Conservation (phyloP, 805 yeast genomes). For the Helenozyma baotianmanensis region DNA sequence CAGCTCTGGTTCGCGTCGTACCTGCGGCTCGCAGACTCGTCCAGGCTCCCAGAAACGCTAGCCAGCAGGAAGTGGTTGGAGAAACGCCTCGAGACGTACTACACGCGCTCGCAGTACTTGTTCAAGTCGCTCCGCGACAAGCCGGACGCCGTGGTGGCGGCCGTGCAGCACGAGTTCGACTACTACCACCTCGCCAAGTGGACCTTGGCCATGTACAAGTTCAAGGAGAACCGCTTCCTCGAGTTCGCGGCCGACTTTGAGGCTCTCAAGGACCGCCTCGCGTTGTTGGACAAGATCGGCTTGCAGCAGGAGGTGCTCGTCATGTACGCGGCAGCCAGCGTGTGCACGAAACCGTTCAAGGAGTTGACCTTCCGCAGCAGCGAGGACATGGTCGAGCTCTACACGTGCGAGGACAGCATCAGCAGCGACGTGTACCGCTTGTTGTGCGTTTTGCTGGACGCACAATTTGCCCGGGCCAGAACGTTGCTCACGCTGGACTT, state of each 20-base stretch:
- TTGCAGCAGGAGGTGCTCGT: slow-evolving; percentile 15
- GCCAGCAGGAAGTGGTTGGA: slow-evolving; percentile 12
- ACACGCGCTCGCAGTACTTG: slow-evolving; percentile 17
- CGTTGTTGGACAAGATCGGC: slow-evolving; percentile 1
- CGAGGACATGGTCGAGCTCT: slow-evolving; percentile 19
- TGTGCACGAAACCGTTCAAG: slow-evolving; percentile 28
- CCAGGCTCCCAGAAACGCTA: slow-evolving; percentile 1
- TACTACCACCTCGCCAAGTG: slow-evolving; percentile 21
- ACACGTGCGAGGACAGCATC: slow-evolving; percentile 7
- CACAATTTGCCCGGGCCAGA: slow-evolving; percentile 17
- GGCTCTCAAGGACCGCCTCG: slow-evolving; percentile 6
- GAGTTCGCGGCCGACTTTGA: slow-evolving; percentile 24
- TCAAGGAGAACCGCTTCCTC: slow-evolving; percentile 22
- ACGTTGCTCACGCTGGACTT: slow-evolving; percentile 1
- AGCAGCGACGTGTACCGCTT: slow-evolving; percentile 6
- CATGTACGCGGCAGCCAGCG: slow-evolving; percentile 21
- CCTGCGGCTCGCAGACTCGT: slow-evolving; percentile 4
- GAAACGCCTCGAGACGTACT: slow-evolving; percentile 22
- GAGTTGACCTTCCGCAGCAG: slow-evolving; percentile 13
- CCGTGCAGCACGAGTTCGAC: slow-evolving; percentile 14
- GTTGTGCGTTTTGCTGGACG: slow-evolving; percentile 19
- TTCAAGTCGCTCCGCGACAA: slow-evolving; percentile 6
- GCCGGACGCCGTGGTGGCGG: slow-evolving; percentile 1
- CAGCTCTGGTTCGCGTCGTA: slow-evolving; percentile 18
- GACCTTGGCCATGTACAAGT: slow-evolving; percentile 19